A percentile compares a stretch with the other conserved stretches of the same genome.
phyloP scores from a whole-genome alignment of 2,329 filamentous ascomycete species.

The Berkeleyomyces rouxiae region DNA sequence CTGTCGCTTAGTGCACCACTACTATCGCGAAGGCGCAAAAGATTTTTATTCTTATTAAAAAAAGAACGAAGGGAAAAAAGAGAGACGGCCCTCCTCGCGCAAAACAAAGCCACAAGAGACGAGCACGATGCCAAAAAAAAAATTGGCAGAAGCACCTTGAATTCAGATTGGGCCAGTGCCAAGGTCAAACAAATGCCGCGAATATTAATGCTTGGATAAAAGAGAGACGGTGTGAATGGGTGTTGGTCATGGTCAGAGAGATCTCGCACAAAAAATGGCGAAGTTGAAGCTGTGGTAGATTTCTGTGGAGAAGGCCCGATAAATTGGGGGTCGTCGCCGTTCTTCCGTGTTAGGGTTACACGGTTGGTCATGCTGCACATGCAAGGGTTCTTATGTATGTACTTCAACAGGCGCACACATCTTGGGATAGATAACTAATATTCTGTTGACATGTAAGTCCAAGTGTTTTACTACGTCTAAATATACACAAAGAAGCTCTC shows the following conservation, averaged over 20 bases:
- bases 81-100: neutral
- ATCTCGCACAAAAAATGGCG: neutral
- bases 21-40: neutral
- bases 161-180: neutral
- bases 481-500: conserved; percentile 64
- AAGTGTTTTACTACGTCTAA: conserved; percentile 18
- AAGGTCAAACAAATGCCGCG: neutral
- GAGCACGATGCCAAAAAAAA: neutral
- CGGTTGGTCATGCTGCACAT: neutral
- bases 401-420: too few relatives aligned
- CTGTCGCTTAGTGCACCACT: neutral
- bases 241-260: neutral
- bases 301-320: conserved; percentile 1
- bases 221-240: neutral
- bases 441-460: too few relatives aligned
- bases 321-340: conserved; percentile 1
- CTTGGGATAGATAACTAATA: too few relatives aligned
- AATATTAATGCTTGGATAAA: neutral
- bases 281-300: neutral
- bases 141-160: neutral
- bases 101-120: neutral
- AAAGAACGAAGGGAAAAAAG: neutral
- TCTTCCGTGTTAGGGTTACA: neutral
- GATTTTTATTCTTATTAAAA: neutral
- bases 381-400: neutral